These are phyloP conservation scores for Debaryomyces prosopidis DNA, from an alignment of 805 yeast species.

Conservation along the genomic window DNA sequence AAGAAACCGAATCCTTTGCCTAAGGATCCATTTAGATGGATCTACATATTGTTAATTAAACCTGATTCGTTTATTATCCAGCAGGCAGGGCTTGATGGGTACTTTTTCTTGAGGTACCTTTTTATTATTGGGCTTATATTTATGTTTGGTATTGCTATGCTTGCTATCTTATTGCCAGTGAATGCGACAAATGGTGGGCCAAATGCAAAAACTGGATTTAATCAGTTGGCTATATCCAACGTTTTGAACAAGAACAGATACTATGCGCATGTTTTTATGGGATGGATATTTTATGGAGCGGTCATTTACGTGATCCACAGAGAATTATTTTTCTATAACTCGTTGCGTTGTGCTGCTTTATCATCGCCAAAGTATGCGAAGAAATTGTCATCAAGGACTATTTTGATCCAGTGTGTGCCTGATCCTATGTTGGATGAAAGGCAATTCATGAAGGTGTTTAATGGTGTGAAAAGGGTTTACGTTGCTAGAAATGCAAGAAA, in stretches of 20 bases:
- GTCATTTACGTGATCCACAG: slow-evolving; percentile 75
- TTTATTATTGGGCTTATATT: slow-evolving; percentile 54
- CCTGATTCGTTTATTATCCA: slow-evolving; percentile 75
- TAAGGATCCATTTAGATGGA: slow-evolving; percentile 69
- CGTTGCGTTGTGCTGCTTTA: slow-evolving; percentile 73
- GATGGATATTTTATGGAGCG: slow-evolving; percentile 76
- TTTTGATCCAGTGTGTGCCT: slow-evolving; percentile 83
- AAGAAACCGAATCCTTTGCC: slow-evolving; percentile 76
- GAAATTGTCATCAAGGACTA: slow-evolving; percentile 74
- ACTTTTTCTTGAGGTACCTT: slow-evolving; percentile 81
- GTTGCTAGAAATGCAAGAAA: slow-evolving; percentile 65
- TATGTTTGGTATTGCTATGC: slow-evolving; percentile 45
- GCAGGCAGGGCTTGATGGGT: slow-evolving; percentile 94
- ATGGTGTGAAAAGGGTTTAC: slow-evolving; percentile 82
- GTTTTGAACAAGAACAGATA: slow-evolving; percentile 60
- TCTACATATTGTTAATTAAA: slow-evolving; percentile 59
- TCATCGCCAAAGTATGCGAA: slow-evolving; percentile 80
- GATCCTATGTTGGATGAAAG: slow-evolving; percentile 67
- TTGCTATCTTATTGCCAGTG: slow-evolving; percentile 77
- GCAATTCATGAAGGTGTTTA: slow-evolving; percentile 72
- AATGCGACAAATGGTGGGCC: slow-evolving; percentile 64
- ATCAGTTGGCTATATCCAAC: slow-evolving; percentile 76
- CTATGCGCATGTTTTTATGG: slow-evolving; percentile 82
- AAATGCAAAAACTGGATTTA: slow-evolving; percentile 64
- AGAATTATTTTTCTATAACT: slow-evolving; percentile 75